phyloP scores from a whole-genome alignment of 306 rosid genomes.

The Carpinus viminea region DNA sequence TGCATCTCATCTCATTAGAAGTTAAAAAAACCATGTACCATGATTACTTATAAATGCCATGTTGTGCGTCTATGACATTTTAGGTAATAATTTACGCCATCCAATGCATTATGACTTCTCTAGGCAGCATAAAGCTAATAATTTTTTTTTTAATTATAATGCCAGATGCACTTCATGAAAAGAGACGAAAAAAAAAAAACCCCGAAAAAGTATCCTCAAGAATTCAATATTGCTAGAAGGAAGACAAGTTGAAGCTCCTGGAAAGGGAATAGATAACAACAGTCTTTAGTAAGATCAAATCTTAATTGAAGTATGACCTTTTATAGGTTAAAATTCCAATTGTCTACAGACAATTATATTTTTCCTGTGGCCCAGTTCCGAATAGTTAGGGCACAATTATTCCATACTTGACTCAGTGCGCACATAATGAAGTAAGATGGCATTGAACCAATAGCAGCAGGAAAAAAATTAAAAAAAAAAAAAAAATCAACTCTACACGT shows the following conservation, averaged over 20 bases:
- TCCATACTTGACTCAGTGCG: background rate
- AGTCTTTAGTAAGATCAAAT: background rate
- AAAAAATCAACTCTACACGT: background rate
- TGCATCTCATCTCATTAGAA: background rate
- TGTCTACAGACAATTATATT: background rate
- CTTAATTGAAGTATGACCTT: background rate
- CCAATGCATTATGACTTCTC: background rate
- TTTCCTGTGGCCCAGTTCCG: background rate
- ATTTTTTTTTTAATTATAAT: background rate
- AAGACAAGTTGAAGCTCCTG: constrained; percentile 1
- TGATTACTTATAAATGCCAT: background rate
- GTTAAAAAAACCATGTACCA: background rate
- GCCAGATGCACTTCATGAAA: background rate
- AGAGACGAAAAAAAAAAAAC: background rate
- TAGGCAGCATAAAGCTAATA: background rate
- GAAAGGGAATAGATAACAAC: background rate
- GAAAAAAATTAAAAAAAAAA: background rate
- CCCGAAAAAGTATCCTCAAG: background rate
- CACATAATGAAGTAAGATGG: background rate
- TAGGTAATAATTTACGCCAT: background rate
- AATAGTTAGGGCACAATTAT: background rate
- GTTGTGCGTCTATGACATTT: background rate
- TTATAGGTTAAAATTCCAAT: background rate
- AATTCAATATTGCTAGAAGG: background rate
- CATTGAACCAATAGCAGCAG: background rate